Evolutionary conservation across 2,329 filamentous ascomycete species (phyloP).

Genomic region (Diaporthe destruens): DNA sequence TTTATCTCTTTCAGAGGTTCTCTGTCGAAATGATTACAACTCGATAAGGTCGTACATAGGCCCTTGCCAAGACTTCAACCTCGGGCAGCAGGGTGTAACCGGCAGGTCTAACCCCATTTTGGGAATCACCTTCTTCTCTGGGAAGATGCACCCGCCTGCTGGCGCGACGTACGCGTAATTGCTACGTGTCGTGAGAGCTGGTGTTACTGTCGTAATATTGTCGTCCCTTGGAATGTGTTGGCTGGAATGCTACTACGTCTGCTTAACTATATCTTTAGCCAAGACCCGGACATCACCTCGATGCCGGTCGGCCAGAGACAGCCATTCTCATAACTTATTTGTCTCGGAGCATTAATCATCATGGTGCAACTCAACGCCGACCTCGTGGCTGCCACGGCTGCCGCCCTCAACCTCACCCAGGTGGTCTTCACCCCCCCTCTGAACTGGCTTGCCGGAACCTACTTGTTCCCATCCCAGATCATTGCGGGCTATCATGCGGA

Average conservation of each 20-base stretch:
- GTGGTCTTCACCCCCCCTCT: slow-evolving; percentile 38
- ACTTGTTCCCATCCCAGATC: slow-evolving; percentile 36
- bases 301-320: neutral
- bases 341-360: neutral
- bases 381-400: neutral
- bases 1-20: neutral
- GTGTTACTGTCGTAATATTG: neutral
- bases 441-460: slow-evolving; percentile 36
- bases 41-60: neutral
- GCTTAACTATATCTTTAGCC: neutral
- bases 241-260: neutral
- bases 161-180: neutral
- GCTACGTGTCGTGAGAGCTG: neutral
- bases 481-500: slow-evolving; percentile 39
- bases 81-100: neutral
- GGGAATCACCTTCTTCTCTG: slow-evolving; percentile 38
- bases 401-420: slow-evolving; percentile 34
- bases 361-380: slow-evolving; percentile 25
- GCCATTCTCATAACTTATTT: too few relatives aligned
- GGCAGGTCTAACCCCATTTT: slow-evolving; percentile 12
- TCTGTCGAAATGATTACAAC: neutral
- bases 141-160: slow-evolving; percentile 13
- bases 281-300: neutral
- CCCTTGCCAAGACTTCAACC: neutral
- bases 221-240: neutral